phyloP scores from a whole-genome alignment of 2,329 filamentous ascomycete species.

The Calonectria pseudoturangicola region DNA sequence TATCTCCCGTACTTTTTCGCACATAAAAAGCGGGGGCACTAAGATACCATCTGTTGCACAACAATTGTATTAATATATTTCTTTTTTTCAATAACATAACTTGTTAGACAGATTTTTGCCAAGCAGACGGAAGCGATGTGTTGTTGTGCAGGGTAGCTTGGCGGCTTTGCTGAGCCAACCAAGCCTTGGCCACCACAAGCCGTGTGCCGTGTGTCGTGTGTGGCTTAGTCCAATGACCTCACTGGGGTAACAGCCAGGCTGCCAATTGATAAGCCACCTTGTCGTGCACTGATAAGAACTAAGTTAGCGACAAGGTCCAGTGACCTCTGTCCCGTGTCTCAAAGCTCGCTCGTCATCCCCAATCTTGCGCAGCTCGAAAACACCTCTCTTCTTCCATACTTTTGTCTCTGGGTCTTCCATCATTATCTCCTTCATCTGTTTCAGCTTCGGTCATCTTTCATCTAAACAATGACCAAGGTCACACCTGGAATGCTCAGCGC shows the following conservation, averaged over 20 bases:
- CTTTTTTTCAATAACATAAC: neutral
- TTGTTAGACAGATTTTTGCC: neutral
- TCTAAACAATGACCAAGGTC: constrained; percentile 65
- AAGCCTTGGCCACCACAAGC: neutral
- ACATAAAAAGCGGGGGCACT: no score
- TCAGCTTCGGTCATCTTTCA: constrained; percentile 39
- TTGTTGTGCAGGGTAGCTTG: neutral
- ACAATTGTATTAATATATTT: neutral
- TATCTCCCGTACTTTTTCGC: no score
- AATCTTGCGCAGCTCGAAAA: constrained; percentile 38
- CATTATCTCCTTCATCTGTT: neutral
- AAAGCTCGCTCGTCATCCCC: constrained; percentile 46
- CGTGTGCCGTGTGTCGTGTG: neutral
- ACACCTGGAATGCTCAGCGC: constrained; percentile 66
- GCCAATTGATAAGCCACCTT: constrained; percentile 23
- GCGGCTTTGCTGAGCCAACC: constrained; percentile 18
- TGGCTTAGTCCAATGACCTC: constrained; percentile 33
- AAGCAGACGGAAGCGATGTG: neutral
- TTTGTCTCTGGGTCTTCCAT: constrained; percentile 14
- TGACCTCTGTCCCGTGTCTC: constrained; percentile 46
- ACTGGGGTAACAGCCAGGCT: constrained; percentile 23
- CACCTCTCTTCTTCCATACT: constrained; percentile 27
- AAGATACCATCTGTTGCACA: neutral
- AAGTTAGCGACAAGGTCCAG: constrained; percentile 35
- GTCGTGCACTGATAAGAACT: constrained; percentile 34